These are phyloP conservation scores for Lanmaoa rubissima DNA, from an alignment of 768 basidiomycete species.

Conservation along the genomic window DNA sequence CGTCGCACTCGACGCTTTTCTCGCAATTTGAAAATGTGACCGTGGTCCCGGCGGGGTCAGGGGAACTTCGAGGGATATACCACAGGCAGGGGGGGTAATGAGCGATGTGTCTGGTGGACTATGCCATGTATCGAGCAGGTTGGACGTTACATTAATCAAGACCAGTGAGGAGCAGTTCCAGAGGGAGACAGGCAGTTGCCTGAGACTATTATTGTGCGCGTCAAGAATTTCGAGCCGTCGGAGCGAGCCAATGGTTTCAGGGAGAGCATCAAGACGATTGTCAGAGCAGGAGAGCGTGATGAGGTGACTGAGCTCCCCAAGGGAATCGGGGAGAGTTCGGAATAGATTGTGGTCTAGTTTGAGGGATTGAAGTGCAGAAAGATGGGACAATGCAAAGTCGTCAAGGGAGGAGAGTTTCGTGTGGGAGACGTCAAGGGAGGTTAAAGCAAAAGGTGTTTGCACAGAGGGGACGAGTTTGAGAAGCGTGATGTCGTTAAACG, in stretches of 20 bases:
- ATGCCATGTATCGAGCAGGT: slow-evolving; percentile 72
- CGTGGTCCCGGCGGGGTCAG: slow-evolving; percentile 10
- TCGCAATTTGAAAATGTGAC: slow-evolving; percentile 22
- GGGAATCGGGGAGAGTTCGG: slow-evolving; percentile 75
- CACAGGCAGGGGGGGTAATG: slow-evolving; percentile 20
- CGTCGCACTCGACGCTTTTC: slow-evolving; percentile 36
- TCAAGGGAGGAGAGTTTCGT: slow-evolving; percentile 86
- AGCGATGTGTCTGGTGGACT: slow-evolving; percentile 50
- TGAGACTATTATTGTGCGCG: slow-evolving; percentile 88
- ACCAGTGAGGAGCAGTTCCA: slow-evolving; percentile 81
- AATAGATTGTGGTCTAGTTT: slow-evolving; percentile 87
- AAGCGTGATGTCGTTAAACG: slow-evolving; percentile 87
- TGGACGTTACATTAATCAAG: slow-evolving; percentile 85
- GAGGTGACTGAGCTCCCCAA: slow-evolving; percentile 72
- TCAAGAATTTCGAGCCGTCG: slow-evolving; percentile 75
- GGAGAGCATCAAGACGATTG: slow-evolving; percentile 79
- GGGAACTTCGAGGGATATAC: slow-evolving; percentile 23
- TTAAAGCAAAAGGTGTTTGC: slow-evolving; percentile 55
- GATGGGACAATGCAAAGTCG: slow-evolving; percentile 65
- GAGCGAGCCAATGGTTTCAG: slow-evolving; percentile 71
- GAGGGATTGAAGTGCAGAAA: slow-evolving; percentile 68
- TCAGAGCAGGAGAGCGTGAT: slow-evolving; percentile 83
- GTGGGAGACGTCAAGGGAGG: slow-evolving; percentile 80
- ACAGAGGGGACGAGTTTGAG: slow-evolving; percentile 57
- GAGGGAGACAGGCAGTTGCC: slow-evolving; percentile 66